phyloP scores from a whole-genome alignment of 805 yeast species.

The Ogataea paradorogensis region DNA sequence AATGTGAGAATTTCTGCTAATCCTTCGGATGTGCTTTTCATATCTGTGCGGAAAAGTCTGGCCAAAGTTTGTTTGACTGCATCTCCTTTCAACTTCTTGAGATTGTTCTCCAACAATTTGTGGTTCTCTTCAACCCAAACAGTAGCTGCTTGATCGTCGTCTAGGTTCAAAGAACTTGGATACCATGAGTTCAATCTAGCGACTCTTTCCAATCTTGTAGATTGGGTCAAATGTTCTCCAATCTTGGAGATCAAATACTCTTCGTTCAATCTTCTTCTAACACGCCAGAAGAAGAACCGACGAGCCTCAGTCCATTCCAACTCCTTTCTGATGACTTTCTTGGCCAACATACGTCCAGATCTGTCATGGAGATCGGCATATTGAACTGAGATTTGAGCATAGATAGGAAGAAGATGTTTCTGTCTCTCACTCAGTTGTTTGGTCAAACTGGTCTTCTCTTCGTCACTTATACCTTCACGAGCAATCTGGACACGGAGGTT shows the following conservation, averaged over 20 bases:
- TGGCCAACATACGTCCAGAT: conserved; percentile 95
- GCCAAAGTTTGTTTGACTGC: conserved; percentile 63
- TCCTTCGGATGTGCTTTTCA: conserved; percentile 53
- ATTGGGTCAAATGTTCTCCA: conserved; percentile 51
- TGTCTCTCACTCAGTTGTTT: conserved; percentile 76
- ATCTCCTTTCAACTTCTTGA: conserved; percentile 65
- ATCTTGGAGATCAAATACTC: conserved; percentile 79
- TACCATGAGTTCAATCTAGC: conserved; percentile 88
- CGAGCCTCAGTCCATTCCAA: conserved; percentile 85
- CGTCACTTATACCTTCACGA: conserved; percentile 51
- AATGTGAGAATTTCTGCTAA: conserved; percentile 52
- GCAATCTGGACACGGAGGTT: conserved; percentile 60
- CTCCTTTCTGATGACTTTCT: conserved; percentile 84
- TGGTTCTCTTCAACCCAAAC: conserved; percentile 83
- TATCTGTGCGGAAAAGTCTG: conserved; percentile 51
- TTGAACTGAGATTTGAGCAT: conserved; percentile 89
- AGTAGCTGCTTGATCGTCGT: conserved; percentile 75
- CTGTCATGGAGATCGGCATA: conserved; percentile 98
- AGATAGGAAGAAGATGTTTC: conserved; percentile 74
- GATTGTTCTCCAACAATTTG: conserved; percentile 53
- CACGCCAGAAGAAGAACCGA: conserved; percentile 98
- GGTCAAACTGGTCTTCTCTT: conserved; percentile 63
- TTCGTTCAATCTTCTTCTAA: conserved; percentile 92
- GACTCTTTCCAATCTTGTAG: conserved; percentile 73
- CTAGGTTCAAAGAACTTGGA: conserved; percentile 64